Percentiles rank a stretch among this genome's conserved stretches.
phyloP scores from a whole-genome alignment of 495 filamentous ascomycete genomes.

The Cercophora sp. region DNA sequence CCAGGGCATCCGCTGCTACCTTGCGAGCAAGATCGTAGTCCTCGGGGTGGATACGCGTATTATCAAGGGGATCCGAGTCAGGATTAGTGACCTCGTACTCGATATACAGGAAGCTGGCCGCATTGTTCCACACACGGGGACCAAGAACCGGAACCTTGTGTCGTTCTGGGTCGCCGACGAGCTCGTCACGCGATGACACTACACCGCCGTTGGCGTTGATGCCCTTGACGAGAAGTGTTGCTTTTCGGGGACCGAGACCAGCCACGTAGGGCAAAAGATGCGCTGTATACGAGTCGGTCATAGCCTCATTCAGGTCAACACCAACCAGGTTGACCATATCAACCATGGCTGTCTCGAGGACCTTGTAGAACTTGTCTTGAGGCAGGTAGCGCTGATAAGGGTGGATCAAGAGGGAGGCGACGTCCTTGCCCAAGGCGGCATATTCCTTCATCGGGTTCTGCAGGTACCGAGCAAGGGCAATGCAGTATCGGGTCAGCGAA shows the following conservation, averaged over 20 bases:
- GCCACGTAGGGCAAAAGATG: constrained; percentile 88
- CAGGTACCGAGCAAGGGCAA: constrained; percentile 82
- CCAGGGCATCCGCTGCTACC: constrained; percentile 95
- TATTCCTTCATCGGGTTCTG: constrained; percentile 96
- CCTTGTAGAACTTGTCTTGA: constrained; percentile 76
- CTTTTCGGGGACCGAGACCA: constrained; percentile 90
- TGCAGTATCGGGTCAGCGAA: constrained; percentile 78
- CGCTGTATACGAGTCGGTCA: constrained; percentile 70
- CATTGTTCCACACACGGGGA: constrained; percentile 90
- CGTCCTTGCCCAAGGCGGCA: constrained; percentile 81
- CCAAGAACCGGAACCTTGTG: constrained; percentile 75
- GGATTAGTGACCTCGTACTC: constrained; percentile 75
- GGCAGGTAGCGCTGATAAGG: constrained; percentile 83
- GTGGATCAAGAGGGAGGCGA: constrained; percentile 82
- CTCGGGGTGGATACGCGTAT: constrained; percentile 94
- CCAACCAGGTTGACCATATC: constrained; percentile 97
- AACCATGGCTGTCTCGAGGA: constrained; percentile 89
- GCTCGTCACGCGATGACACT: constrained; percentile 74
- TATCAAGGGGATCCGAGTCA: constrained; percentile 86
- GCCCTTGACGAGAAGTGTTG: constrained; percentile 78
- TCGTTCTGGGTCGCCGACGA: constrained; percentile 79
- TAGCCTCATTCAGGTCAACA: constrained; percentile 89
- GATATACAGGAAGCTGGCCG: constrained; percentile 89
- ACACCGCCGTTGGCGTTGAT: constrained; percentile 82
- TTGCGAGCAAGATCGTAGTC: constrained; percentile 96